Conservation (phyloP, 106 monocot species). For the Acorus gramineus region DNA sequence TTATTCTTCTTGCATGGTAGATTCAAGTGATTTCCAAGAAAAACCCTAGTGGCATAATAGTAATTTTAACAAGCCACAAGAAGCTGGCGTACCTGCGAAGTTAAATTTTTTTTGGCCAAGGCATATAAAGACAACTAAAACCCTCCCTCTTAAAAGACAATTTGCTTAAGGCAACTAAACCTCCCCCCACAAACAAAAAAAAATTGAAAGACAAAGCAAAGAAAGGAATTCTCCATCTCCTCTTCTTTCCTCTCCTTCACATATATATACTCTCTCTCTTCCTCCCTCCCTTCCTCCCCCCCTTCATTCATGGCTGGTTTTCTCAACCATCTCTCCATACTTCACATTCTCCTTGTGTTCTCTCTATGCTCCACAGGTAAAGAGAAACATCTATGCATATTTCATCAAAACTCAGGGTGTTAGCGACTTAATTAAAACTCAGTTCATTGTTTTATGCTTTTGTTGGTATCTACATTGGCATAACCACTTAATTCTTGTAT, state of each 20-base stretch:
- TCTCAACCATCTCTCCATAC: not conserved
- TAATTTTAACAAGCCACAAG: no score
- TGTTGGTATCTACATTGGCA: not conserved
- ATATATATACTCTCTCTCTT: slow-evolving; percentile 3
- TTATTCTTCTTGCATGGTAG: no score
- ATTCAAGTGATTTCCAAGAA: no score
- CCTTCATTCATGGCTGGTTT: not conserved
- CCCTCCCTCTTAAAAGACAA: slow-evolving; percentile 6
- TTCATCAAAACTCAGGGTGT: not conserved
- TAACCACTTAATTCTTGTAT: not conserved
- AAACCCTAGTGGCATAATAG: no score
- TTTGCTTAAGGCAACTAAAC: slow-evolving; percentile 17
- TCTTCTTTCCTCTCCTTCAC: not conserved
- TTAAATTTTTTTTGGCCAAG: no score
- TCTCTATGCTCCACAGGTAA: slow-evolving; percentile 48
- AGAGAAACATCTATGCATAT: not conserved
- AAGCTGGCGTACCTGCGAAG: no score
- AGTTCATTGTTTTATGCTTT: not conserved
- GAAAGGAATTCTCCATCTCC: slow-evolving; percentile 28
- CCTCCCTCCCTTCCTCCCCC: slow-evolving; percentile 15
- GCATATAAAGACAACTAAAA: not conserved
- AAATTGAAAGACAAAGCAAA: slow-evolving; percentile 11
- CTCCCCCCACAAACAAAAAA: slow-evolving; percentile 15
- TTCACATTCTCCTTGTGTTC: slow-evolving; percentile 24
- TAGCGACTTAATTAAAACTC: not conserved